Conservation (phyloP, 2,329 filamentous ascomycete species). For the Penicillium freii region DNA sequence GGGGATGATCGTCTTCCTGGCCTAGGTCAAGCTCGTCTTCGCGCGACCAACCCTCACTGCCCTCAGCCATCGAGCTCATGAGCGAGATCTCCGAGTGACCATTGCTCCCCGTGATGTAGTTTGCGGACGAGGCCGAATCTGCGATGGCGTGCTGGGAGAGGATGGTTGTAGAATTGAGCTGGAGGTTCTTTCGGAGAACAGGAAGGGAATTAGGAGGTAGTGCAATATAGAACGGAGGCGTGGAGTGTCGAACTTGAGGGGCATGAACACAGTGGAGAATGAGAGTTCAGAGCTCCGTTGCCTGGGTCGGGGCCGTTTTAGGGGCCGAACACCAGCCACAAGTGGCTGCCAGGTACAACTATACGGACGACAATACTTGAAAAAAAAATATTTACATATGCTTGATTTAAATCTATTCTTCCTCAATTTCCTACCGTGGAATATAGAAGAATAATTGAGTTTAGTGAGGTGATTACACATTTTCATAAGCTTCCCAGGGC, state of each 20-base stretch:
- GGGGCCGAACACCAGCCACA: conserved; percentile 10
- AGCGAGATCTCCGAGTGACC: conserved; percentile 51
- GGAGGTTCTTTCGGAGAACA: not conserved
- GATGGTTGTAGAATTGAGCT: not conserved
- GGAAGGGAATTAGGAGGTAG: not conserved
- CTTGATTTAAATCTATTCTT: not conserved
- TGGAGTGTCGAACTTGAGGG: conserved; percentile 7
- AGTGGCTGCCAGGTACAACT: conserved; percentile 9
- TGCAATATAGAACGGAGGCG: not conserved
- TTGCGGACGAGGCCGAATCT: conserved; percentile 10
- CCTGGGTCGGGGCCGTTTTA: conserved; percentile 9
- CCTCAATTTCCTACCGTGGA: not conserved
- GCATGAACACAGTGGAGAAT: conserved; percentile 11
- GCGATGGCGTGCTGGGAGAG: conserved; percentile 2
- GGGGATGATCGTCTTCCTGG: conserved; percentile 39
- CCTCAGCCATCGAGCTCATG: conserved; percentile 69
- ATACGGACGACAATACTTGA: not conserved
- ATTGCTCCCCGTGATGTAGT: conserved; percentile 47
- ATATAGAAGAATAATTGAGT: not conserved
- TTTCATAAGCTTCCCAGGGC: not conserved
- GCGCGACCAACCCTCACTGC: conserved; percentile 60
- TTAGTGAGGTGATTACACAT: not conserved
- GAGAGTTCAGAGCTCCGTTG: conserved; percentile 7
- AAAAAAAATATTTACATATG: not conserved
- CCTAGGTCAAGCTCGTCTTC: conserved; percentile 53